Conservation (phyloP, 495 filamentous ascomycete species). For the Sporormia fimetaria region DNA sequence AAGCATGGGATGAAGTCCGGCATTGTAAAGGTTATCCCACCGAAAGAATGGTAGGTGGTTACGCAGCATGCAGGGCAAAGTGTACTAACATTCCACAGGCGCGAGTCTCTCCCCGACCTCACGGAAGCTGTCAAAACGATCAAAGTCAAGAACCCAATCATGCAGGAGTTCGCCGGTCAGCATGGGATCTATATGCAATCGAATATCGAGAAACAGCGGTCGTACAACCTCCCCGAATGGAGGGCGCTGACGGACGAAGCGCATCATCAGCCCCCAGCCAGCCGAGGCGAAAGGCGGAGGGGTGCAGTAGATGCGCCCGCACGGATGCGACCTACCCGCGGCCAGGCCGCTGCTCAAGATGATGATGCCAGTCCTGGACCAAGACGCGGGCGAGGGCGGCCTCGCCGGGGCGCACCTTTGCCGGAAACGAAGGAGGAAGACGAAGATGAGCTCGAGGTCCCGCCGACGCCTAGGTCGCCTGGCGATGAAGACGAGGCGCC, state of each 20-base stretch:
- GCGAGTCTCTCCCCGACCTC: slow-evolving; percentile 59
- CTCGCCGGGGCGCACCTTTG: slow-evolving; percentile 4
- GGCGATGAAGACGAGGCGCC: slow-evolving; percentile 12
- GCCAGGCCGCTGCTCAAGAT: slow-evolving; percentile 7
- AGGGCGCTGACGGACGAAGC: slow-evolving; percentile 79
- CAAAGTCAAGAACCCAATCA: slow-evolving; percentile 90
- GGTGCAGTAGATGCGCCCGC: slow-evolving; percentile 47
- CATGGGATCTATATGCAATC: slow-evolving; percentile 90
- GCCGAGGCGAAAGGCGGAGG: slow-evolving; percentile 74
- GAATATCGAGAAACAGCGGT: slow-evolving; percentile 88
- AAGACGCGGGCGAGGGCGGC: slow-evolving; percentile 22
- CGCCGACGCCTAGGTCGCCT: slow-evolving; percentile 22
- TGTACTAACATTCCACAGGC: slow-evolving; percentile 36
- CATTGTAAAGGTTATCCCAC: slow-evolving; percentile 91
- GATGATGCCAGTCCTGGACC: slow-evolving; percentile 7
- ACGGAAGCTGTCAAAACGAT: slow-evolving; percentile 83
- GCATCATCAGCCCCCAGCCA: slow-evolving; percentile 92
- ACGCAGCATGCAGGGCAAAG: slow-evolving; percentile 2
- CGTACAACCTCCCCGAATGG: slow-evolving; percentile 96
- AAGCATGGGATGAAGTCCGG: slow-evolving; percentile 94
- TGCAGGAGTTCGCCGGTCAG: slow-evolving; percentile 90
- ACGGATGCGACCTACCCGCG: slow-evolving; percentile 21
- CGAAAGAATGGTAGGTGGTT: slow-evolving; percentile 71
- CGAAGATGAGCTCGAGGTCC: slow-evolving; percentile 11
- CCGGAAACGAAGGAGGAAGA: slow-evolving; percentile 11